Base-by-base conservation (phyloP, 768 basidiomycete species). In the Boletus pseudo-olivaceus region DNA sequence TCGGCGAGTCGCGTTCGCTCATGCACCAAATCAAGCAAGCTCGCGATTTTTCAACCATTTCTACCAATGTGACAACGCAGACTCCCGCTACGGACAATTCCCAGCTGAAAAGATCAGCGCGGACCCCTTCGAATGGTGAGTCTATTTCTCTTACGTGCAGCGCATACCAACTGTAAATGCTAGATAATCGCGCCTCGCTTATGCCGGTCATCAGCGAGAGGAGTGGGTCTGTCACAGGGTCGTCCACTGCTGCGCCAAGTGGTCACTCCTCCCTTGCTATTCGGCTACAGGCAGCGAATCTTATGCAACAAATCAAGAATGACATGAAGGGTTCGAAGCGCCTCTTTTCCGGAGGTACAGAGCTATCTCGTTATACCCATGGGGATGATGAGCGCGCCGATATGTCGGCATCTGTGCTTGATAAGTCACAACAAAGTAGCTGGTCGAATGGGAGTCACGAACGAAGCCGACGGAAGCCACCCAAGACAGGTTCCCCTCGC, bases 301-400 rank as follows among this genome's bases (percentile, higher is more conserved):
- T 95, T 43, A 93, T 95, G 88, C 87, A 87, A 26, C 88, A 91
- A 59, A 92, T 94, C 59, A 87, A 87, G 70, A 80, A 77, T 53
- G 89, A 90, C 61, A 83, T 91, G 78, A 64, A 59, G 47, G 80
- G 83, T 5, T 79, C 81, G 48, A 90, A 90, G 67, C 84, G 87
- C 12, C 62, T 89, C 2, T 87, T 88, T 64, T 87, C 87, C 2
- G 78, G 77, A 6, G 85, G 87, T 17, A 84, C 83, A 0, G 84
- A 85, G 15, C 55, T 74, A 44, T 82, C 82, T 17, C 76, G 74
- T 55, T 66, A 69, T 49, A 73, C 59, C 5, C 58, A 61, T 9
- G 10, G 51, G 14, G 68, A 62, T 6, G 58, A 62, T 10, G 55
- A 61, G 11, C 56, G 39, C 5, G 38, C 51, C 26, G 58, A 69